These are phyloP conservation scores for Metschnikowia bowlesiae DNA, from an alignment of 805 yeast species.

Conservation along the genomic window DNA sequence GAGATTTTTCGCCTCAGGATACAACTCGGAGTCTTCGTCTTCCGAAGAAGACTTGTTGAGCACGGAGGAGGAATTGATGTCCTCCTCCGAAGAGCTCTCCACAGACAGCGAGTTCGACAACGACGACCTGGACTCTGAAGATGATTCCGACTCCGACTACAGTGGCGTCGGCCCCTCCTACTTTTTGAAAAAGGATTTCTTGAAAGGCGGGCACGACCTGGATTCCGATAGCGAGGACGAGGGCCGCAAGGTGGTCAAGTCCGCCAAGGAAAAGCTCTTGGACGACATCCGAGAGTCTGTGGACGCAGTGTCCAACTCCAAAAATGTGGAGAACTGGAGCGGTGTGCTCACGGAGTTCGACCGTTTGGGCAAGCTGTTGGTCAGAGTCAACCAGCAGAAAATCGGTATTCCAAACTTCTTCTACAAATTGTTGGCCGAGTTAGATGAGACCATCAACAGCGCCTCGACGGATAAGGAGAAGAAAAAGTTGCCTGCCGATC, in stretches of 20 bases:
- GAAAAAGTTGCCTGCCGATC: slow-evolving; percentile 76
- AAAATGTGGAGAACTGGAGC: slow-evolving; percentile 75
- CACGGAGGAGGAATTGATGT: slow-evolving; percentile 56
- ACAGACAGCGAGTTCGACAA: slow-evolving; percentile 52
- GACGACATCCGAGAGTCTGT: slow-evolving; percentile 76
- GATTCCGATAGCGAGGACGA: slow-evolving; percentile 57
- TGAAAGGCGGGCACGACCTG: slow-evolving; percentile 37
- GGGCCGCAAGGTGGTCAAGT: slow-evolving; percentile 80
- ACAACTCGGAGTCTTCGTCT: slow-evolving; percentile 53
- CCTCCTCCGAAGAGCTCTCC: slow-evolving; percentile 41
- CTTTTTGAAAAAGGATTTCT: slow-evolving; percentile 48
- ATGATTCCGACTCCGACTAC: slow-evolving; percentile 34
- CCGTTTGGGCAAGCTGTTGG: slow-evolving; percentile 59
- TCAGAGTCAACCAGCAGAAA: slow-evolving; percentile 73
- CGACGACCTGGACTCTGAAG: slow-evolving; percentile 22
- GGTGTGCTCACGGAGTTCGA: slow-evolving; percentile 74
- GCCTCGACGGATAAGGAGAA: slow-evolving; percentile 48
- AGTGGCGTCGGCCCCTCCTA: slow-evolving; percentile 47
- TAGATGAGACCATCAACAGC: slow-evolving; percentile 64
- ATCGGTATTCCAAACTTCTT: slow-evolving; percentile 66
- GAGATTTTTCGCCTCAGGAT: slow-evolving; percentile 76
- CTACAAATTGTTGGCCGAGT: slow-evolving; percentile 61
- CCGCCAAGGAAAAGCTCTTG: slow-evolving; percentile 86
- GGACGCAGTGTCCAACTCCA: slow-evolving; percentile 64
- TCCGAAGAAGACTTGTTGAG: slow-evolving; percentile 49